A percentile compares a stretch with the other conserved stretches of the same genome.
Evolutionary conservation across 2,329 filamentous ascomycete species (phyloP).

Genomic region (Ophiostoma australiae): DNA sequence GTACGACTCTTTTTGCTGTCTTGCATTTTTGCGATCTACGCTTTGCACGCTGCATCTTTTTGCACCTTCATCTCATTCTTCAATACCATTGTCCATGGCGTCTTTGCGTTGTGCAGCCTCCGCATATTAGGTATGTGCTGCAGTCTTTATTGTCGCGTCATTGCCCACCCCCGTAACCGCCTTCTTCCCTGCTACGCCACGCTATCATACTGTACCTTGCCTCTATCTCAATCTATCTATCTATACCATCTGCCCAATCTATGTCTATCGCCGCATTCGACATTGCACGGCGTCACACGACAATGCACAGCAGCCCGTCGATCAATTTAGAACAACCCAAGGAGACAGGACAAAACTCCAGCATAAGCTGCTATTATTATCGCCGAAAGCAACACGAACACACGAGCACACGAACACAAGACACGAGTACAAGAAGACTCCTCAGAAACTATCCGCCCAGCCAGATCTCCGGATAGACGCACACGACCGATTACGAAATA

Average conservation of each 20-base stretch:
- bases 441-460: background rate
- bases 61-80: background rate
- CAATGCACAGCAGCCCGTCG: background rate
- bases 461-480: background rate
- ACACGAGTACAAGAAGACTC: background rate
- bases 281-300: background rate
- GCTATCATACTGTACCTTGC: background rate
- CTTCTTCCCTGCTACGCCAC: background rate
- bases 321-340: background rate
- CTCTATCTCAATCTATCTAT: background rate
- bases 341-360: background rate
- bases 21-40: background rate
- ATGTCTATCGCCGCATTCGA: background rate
- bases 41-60: background rate
- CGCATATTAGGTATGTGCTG: background rate
- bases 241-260: background rate
- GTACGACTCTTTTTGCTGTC: background rate
- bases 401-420: background rate
- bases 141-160: background rate
- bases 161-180: background rate
- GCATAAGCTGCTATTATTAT: conserved; percentile 7
- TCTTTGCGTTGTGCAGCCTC: background rate
- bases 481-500: background rate
- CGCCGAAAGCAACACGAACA: background rate
- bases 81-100: background rate